A percentile compares a stretch with the other conserved stretches of the same genome.
Conservation (phyloP, 1,284 basidiomycete species). For the Golubevia pallescens region DNA sequence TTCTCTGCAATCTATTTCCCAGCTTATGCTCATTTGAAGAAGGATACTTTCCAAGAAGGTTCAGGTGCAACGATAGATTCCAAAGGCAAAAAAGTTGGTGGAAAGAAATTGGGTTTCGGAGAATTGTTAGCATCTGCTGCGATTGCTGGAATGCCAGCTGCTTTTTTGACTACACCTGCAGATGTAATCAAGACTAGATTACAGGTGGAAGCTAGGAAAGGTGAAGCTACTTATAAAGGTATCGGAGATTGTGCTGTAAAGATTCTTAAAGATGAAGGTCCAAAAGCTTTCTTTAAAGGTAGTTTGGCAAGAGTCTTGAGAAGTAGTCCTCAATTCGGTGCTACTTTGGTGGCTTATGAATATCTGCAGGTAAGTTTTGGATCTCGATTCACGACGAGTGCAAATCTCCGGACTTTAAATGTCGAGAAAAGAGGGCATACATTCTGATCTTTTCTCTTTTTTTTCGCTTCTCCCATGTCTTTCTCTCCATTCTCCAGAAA, state of each 20-base stretch:
- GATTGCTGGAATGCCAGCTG: constrained; percentile 60
- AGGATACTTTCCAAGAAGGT: constrained; percentile 54
- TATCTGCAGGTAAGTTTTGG: constrained; percentile 35
- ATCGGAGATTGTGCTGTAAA: constrained; percentile 51
- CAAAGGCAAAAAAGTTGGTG: constrained; percentile 13
- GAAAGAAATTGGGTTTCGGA: constrained; percentile 56
- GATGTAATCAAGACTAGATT: constrained; percentile 64
- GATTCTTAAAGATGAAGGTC: constrained; percentile 52
- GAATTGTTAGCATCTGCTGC: constrained; percentile 53
- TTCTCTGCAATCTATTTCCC: constrained; percentile 64
- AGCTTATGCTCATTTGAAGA: constrained; percentile 57
- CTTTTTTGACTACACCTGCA: constrained; percentile 61
- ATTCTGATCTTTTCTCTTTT: constrained; percentile 1
- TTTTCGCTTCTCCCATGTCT: background rate
- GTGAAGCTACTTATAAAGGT: constrained; percentile 59
- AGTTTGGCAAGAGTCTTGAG: constrained; percentile 55
- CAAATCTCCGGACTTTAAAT: no score
- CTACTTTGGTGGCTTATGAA: constrained; percentile 62
- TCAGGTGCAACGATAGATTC: background rate
- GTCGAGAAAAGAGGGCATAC: background rate
- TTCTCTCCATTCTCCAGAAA: constrained; percentile 1
- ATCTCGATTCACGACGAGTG: no score
- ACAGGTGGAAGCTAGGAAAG: constrained; percentile 61
- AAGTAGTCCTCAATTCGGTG: constrained; percentile 59
- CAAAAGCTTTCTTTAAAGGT: constrained; percentile 60